Percentiles rank a stretch among this genome's conserved stretches.
Evolutionary conservation across 805 yeast genomes (phyloP).

Genomic region (Ogataea trehalophila): DNA sequence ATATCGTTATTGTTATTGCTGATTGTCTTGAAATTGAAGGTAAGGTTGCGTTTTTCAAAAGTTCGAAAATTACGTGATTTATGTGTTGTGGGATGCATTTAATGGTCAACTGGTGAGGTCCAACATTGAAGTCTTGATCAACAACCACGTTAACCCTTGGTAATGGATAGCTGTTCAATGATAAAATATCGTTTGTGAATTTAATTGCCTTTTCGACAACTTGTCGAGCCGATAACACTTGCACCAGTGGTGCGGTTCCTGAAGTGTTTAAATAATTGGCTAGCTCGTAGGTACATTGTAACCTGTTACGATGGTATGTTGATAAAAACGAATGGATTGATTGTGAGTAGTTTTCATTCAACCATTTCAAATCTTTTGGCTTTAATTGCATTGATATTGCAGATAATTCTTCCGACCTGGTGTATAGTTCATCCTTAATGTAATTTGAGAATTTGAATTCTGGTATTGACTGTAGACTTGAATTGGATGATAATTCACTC

Average conservation of each 20-base stretch:
- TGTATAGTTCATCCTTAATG: conserved; percentile 15
- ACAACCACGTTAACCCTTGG: conserved; percentile 17
- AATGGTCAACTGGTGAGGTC: background rate
- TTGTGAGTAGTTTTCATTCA: conserved; percentile 16
- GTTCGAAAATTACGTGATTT: conserved; percentile 28
- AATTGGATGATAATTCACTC: background rate
- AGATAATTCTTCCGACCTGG: conserved; percentile 16
- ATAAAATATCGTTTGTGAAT: conserved; percentile 20
- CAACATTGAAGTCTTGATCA: background rate
- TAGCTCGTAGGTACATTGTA: conserved; percentile 22
- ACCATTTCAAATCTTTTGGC: conserved; percentile 14
- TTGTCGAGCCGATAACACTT: conserved; percentile 7
- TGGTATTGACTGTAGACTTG: background rate
- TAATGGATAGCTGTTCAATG: conserved; percentile 27
- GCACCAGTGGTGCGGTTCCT: conserved; percentile 8
- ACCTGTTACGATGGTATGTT: conserved; percentile 21
- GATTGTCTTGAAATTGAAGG: conserved; percentile 22
- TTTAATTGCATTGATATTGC: conserved; percentile 11
- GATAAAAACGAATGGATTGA: conserved; percentile 20
- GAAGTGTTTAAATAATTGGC: conserved; percentile 18
- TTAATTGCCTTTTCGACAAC: conserved; percentile 16
- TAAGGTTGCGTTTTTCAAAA: conserved; percentile 27
- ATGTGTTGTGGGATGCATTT: conserved; percentile 27
- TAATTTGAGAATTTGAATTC: conserved; percentile 10
- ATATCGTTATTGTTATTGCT: conserved; percentile 15